Evolutionary conservation across 352 stramenopile species (phyloP).

Genomic region (Pythium grandisporangium): DNA sequence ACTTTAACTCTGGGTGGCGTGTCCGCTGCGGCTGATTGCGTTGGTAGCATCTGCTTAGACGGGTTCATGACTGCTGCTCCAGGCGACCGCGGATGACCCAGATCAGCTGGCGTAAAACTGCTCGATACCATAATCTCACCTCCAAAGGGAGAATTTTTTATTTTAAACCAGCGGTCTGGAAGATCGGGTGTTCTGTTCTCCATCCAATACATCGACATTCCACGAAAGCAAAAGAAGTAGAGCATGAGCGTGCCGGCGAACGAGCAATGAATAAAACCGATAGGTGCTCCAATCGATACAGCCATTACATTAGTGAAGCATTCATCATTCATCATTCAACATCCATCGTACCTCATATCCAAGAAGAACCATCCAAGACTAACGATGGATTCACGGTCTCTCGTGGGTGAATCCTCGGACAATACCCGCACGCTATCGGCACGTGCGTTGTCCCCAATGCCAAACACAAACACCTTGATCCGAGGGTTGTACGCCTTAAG

Average conservation of each 20-base stretch:
- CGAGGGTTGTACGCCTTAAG: slow-evolving; percentile 58
- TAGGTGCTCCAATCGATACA: too few species aligned
- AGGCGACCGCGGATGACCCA: neutral
- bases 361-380: slow-evolving; percentile 81
- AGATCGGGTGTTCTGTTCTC: slow-evolving; percentile 66
- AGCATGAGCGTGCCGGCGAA: too few species aligned
- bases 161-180: slow-evolving; percentile 53
- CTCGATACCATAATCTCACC: slow-evolving; percentile 59
- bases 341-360: slow-evolving; percentile 48
- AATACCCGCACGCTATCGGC: slow-evolving; percentile 9
- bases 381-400: slow-evolving; percentile 21
- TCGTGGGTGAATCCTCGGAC: slow-evolving; percentile 8
- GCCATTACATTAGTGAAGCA: too few species aligned
- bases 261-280: too few species aligned
- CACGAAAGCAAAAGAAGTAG: too few species aligned
- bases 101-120: slow-evolving; percentile 16
- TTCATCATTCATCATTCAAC: too few species aligned
- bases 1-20: neutral
- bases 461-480: slow-evolving; percentile 68
- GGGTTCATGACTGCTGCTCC: too few species aligned
- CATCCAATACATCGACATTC: too few species aligned
- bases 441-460: slow-evolving; percentile 21
- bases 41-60: too few species aligned
- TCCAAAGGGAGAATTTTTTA: slow-evolving; percentile 61
- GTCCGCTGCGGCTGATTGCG: neutral